Evolutionary conservation across 164 flowering plant species (phyloP).

Genomic region (Magnolia officinalis): DNA sequence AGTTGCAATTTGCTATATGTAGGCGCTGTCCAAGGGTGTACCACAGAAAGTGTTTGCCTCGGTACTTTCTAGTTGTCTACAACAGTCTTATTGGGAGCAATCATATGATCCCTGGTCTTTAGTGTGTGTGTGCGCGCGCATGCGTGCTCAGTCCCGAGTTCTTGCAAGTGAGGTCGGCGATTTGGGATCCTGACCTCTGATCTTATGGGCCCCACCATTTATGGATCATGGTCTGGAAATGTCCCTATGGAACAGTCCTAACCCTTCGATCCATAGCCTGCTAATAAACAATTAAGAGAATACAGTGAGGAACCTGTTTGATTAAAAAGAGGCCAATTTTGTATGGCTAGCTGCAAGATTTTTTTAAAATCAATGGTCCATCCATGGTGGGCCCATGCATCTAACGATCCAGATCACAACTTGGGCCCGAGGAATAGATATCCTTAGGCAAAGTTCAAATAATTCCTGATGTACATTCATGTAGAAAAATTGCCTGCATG

Average conservation of each 20-base stretch:
- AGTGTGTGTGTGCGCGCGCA: neutral
- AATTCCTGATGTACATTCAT: neutral
- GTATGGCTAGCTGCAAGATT: neutral
- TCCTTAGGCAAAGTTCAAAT: neutral
- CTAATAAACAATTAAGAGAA: neutral
- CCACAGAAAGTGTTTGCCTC: conserved; percentile 85
- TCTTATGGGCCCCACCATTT: neutral
- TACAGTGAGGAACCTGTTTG: too few relatives aligned
- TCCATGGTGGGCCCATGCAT: neutral
- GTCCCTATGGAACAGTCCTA: neutral
- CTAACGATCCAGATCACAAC: too few relatives aligned
- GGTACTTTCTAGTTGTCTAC: conserved; percentile 32
- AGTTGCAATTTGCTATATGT: conserved; percentile 76
- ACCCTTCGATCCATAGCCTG: neutral
- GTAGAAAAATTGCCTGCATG: neutral
- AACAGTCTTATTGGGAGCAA: neutral
- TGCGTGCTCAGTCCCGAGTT: neutral
- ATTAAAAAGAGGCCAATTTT: neutral
- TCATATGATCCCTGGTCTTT: neutral
- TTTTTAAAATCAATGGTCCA: neutral
- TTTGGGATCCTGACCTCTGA: neutral
- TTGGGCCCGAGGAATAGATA: neutral
- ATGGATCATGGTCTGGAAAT: neutral
- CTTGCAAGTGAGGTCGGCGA: neutral
- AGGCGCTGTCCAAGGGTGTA: conserved; percentile 88